Base-by-base conservation (phyloP, 75 land plant genomes). In the Cryptomeria japonica region DNA sequence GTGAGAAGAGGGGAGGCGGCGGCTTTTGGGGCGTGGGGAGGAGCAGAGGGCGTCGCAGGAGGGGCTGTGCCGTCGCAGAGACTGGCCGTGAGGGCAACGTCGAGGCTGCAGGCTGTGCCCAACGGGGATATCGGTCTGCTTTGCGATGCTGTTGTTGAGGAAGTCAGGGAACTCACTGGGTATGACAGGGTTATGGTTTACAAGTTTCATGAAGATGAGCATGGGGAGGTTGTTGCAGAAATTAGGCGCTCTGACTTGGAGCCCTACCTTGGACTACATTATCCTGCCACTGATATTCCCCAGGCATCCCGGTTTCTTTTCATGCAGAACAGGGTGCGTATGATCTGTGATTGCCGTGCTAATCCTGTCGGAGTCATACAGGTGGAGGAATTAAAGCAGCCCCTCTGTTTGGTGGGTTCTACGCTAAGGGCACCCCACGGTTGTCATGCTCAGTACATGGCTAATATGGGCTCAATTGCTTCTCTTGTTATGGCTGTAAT, bases 371-470 rank as follows among this genome's bases (percentile, higher is more conserved):
- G 80, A 75, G 93, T 97, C 3, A 89, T 94, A 83, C 99, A 97
- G 88, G 95, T 96, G 85, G 97, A 92, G 70, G 90, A 83, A 38
- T 87, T 98, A 51, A 85, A 86, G 84, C 99, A 97, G 86, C 99
- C 97, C 51, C 87, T 98, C 32, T 96, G 97, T 86, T 91, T 98
- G 42, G 99, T 96, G 34, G 99, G 99, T 41, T 98, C 99, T 31
- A 98, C 99, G 0, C 92, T 97, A 49, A 88, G 99, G 31, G 97
- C 99, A 1, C 99, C 99, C 16, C 99, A 98, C 87, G 99, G 96
- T 5, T 98, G 99, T 90, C 99, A 98, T 82, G 91, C 99, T 12
- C 99, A 97, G 90, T 98, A 98, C 93, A 98, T 98, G 99, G 97
- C 96, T 37, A 98, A 97, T 88, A 98, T 98, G 99, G 99, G 99